These are phyloP conservation scores for Silybum marianum DNA, from an alignment of 129 eudicot genomes.

Conservation along the genomic window DNA sequence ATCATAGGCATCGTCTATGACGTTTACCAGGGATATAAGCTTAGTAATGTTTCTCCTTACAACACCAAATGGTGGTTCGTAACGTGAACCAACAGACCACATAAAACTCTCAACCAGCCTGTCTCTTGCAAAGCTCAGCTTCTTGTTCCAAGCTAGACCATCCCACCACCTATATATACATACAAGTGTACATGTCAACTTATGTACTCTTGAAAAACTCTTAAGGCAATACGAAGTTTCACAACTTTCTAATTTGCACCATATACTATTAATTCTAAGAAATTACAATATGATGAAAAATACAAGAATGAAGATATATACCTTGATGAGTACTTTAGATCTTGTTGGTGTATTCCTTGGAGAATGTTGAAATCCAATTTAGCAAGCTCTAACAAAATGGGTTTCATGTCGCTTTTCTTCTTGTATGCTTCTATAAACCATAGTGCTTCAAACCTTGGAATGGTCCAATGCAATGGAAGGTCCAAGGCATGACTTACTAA, in stretches of 20 bases:
- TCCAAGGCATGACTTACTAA: slow-evolving; percentile 37
- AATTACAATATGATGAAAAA: neutral
- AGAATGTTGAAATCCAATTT: slow-evolving; percentile 34
- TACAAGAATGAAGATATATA: neutral
- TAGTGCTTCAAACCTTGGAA: slow-evolving; percentile 26
- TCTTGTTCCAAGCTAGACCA: slow-evolving; percentile 16
- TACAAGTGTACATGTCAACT: neutral
- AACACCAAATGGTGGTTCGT: slow-evolving; percentile 34
- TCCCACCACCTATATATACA: slow-evolving; percentile 38
- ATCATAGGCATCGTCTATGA: slow-evolving; percentile 53
- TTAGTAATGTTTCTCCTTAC: slow-evolving; percentile 34
- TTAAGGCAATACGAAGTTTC: no score
- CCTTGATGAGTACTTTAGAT: slow-evolving; percentile 31
- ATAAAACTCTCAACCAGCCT: slow-evolving; percentile 45
- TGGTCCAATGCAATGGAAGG: slow-evolving; percentile 26
- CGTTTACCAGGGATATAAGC: slow-evolving; percentile 12
- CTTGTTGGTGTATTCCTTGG: slow-evolving; percentile 35
- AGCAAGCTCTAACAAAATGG: slow-evolving; percentile 32
- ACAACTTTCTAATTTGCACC: no score
- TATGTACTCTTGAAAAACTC: neutral
- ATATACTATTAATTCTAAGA: neutral
- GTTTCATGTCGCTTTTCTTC: neutral
- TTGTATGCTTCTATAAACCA: slow-evolving; percentile 31
- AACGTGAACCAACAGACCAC: slow-evolving; percentile 34
- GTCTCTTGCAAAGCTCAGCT: slow-evolving; percentile 44